phyloP scores from a whole-genome alignment of 2,329 filamentous ascomycete genomes.

The Phyllosticta citribraziliensis region DNA sequence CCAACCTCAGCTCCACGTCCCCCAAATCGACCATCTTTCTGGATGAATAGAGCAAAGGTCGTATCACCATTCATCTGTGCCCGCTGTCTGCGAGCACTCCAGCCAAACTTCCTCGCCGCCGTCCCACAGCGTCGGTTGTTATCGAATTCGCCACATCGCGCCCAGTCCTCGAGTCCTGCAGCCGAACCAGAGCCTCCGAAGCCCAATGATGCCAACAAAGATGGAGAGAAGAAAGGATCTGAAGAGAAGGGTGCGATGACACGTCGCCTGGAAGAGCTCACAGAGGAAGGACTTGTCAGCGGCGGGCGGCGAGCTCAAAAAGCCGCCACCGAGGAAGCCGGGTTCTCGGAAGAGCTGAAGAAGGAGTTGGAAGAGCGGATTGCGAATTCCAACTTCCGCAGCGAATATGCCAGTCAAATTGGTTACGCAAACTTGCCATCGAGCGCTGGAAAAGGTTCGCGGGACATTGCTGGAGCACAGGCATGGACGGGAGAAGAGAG shows the following conservation, averaged over 20 bases:
- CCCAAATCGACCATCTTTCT: not conserved
- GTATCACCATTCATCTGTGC: constrained; percentile 24
- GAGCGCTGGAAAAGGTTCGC: constrained; percentile 58
- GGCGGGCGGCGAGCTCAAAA: constrained; percentile 46
- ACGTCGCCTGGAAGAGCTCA: constrained; percentile 48
- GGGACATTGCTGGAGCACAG: constrained; percentile 55
- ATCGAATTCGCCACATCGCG: constrained; percentile 12
- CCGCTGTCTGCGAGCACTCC: constrained; percentile 29
- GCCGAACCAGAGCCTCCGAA: constrained; percentile 14
- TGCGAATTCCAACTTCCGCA: constrained; percentile 44
- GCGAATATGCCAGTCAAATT: constrained; percentile 43
- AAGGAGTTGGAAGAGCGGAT: constrained; percentile 49
- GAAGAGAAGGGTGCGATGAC: constrained; percentile 47
- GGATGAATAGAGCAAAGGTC: constrained; percentile 1
- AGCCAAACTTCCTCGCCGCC: constrained; percentile 11
- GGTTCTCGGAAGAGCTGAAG: constrained; percentile 53
- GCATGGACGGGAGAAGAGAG: constrained; percentile 74
- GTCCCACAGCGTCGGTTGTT: constrained; percentile 11
- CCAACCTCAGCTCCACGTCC: not conserved
- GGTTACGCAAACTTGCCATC: constrained; percentile 45
- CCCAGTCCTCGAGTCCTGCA: constrained; percentile 16
- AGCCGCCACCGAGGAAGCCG: constrained; percentile 49
- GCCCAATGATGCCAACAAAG: constrained; percentile 11
- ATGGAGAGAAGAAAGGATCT: constrained; percentile 8
- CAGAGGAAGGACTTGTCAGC: constrained; percentile 46